These are phyloP conservation scores for Malbranchea zuffiana DNA, from an alignment of 2,329 filamentous ascomycete species.

Conservation along the genomic window DNA sequence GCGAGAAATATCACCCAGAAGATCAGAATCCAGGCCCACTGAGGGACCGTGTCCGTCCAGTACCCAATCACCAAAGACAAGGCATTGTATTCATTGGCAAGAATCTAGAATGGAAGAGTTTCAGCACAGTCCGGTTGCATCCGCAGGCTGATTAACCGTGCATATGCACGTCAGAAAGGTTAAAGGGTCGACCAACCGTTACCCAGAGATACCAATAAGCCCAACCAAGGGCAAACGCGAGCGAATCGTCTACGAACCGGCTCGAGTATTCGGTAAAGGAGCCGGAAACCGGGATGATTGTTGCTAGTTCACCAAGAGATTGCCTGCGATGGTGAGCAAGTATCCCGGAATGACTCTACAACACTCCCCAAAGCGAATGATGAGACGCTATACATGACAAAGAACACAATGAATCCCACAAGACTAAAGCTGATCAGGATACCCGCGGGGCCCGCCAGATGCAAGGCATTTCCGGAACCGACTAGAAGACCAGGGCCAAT, in stretches of 20 bases:
- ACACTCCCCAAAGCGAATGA: background rate
- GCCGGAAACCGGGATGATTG: constrained; percentile 59
- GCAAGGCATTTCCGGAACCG: constrained; percentile 58
- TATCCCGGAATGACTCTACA: background rate
- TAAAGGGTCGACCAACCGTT: constrained; percentile 19
- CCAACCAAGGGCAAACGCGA: constrained; percentile 59
- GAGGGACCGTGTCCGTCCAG: constrained; percentile 36
- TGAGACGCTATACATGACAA: constrained; percentile 30
- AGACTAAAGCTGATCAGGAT: constrained; percentile 62
- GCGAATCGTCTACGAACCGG: constrained; percentile 59
- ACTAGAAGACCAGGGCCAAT: constrained; percentile 62
- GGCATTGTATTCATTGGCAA: constrained; percentile 39
- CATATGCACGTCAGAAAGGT: too few species aligned
- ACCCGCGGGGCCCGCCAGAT: constrained; percentile 58
- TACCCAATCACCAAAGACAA: constrained; percentile 37
- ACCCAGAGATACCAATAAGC: constrained; percentile 51
- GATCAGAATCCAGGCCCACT: constrained; percentile 39
- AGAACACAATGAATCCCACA: constrained; percentile 56
- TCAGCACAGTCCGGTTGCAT: too few species aligned
- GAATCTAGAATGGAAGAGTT: too few species aligned
- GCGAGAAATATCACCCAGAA: constrained; percentile 37
- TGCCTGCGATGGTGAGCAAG: constrained; percentile 54
- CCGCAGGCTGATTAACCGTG: too few species aligned
- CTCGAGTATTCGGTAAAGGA: constrained; percentile 61
- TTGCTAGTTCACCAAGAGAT: constrained; percentile 63